phyloP scores from a whole-genome alignment of 106 monocot genomes.

The Chionographis japonica region DNA sequence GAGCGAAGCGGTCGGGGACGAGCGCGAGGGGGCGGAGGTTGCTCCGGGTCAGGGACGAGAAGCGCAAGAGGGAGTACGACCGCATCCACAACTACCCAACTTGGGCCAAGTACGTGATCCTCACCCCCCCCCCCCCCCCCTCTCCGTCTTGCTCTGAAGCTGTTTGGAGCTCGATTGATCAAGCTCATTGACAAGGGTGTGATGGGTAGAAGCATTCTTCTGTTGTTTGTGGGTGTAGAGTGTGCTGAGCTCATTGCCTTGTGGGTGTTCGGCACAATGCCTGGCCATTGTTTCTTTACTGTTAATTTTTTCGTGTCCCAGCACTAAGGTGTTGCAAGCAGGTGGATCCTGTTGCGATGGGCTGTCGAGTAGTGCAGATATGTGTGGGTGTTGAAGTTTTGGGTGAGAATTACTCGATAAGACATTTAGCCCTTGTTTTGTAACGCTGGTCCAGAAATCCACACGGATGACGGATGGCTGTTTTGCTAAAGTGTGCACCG shows the following conservation, averaged over 20 bases:
- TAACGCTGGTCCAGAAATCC: no score
- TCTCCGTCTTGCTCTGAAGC: no score
- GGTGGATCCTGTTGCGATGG: no score
- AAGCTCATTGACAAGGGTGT: background rate
- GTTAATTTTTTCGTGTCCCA: background rate
- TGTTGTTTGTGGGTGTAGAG: background rate
- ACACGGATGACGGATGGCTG: no score
- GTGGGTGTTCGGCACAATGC: constrained; percentile 5
- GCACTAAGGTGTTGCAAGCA: no score
- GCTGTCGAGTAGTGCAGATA: no score
- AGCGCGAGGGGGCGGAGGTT: constrained; percentile 82
- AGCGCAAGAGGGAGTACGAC: constrained; percentile 68
- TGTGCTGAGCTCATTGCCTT: background rate
- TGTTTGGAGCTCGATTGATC: no score
- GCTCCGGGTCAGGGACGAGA: constrained; percentile 86
- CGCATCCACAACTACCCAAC: constrained; percentile 69
- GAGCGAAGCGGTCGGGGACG: constrained; percentile 59
- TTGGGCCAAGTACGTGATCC: constrained; percentile 72
- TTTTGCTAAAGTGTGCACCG: no score
- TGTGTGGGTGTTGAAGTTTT: no score
- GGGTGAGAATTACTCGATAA: no score
- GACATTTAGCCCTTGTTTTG: no score
- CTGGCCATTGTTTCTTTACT: background rate
- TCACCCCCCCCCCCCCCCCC: constrained; percentile 2
- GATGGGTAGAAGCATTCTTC: background rate